Base-by-base conservation (phyloP, 257 asterid species). In the Scutellaria minor region DNA sequence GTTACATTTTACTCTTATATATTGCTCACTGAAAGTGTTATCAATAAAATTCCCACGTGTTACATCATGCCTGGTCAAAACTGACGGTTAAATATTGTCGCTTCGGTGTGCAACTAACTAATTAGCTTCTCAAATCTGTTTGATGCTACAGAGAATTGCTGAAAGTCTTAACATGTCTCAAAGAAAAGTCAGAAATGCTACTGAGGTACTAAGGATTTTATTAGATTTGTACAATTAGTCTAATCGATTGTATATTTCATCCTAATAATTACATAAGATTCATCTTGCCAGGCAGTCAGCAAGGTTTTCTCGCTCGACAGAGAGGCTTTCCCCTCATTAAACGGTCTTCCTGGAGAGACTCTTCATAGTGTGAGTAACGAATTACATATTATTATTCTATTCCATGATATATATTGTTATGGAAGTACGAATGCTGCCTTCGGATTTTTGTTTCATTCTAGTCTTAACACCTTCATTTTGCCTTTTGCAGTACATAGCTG, bases 141-240 rank as follows among this genome's bases (percentile, higher is more conserved):
- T 80, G 75, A 79, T 80, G 64, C 55, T 64, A 44, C 93, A 94
- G 99, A 90, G 77, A 73, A 92, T 95, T 76, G 98, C 98, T 66
- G 92, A 90, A 83, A 73, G 67, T 62, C 85, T 94, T n/a, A 92
- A 89, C 85, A 88, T 94, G 90, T 85, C 97, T 2, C 88, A 87
- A 79, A 88, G 87, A 85, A 91, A 94, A 85, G 95, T 94, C 81
- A 85, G 87, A 80, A 94, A 94, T 85, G 99, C 99, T 59, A 90
- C 95, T 46, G 98, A 94, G 99, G 99, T 94, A 91, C 64, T 68
- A 12, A 59, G 72, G 40, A 56, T 53, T 66, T 52, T 13, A 55
- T 64, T 54, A 50, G 22, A 53, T 6, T 14, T 53, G 35, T 31
- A 31, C 37, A 4, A 31, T 31, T 31, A 31, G 37, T 31, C 37